Conservation (phyloP, 768 basidiomycete species). For the Asterophora parasitica region DNA sequence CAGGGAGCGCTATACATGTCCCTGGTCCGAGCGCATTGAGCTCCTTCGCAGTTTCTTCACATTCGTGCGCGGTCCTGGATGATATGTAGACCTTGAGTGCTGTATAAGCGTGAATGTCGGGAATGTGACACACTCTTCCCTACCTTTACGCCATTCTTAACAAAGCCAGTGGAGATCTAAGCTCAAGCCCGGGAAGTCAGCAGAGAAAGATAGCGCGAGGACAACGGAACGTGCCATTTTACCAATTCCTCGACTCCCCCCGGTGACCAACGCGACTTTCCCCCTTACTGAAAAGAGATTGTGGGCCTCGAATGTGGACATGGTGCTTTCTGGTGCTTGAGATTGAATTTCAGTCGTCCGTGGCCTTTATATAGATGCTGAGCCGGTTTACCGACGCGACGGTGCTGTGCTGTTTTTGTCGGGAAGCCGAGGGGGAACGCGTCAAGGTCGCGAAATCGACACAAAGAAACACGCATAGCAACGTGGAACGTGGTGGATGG, state of each 20-base stretch:
- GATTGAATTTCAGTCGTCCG: neutral
- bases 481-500: neutral
- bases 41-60: constrained; percentile 45
- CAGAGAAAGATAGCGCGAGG: too few relatives aligned
- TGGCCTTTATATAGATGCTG: too few relatives aligned
- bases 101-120: constrained; percentile 16
- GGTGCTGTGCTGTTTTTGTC: neutral
- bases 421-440: neutral
- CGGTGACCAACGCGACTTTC: constrained; percentile 58
- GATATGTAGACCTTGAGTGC: constrained; percentile 53
- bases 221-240: constrained; percentile 44
- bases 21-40: constrained; percentile 52
- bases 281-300: constrained; percentile 47
- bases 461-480: neutral
- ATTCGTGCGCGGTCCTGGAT: constrained; percentile 49
- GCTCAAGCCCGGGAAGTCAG: too few relatives aligned
- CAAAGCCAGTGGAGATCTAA: constrained; percentile 61
- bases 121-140: constrained; percentile 21
- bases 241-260: constrained; percentile 62
- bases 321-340: constrained; percentile 15
- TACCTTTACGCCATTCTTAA: constrained; percentile 49
- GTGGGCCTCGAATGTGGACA: constrained; percentile 31
- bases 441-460: neutral
- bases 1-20: constrained; percentile 47
- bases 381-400: neutral